A percentile compares a stretch with the other conserved stretches of the same genome.
phyloP scores from a whole-genome alignment of 305 asterid genomes.

The Solanum hybrid region DNA sequence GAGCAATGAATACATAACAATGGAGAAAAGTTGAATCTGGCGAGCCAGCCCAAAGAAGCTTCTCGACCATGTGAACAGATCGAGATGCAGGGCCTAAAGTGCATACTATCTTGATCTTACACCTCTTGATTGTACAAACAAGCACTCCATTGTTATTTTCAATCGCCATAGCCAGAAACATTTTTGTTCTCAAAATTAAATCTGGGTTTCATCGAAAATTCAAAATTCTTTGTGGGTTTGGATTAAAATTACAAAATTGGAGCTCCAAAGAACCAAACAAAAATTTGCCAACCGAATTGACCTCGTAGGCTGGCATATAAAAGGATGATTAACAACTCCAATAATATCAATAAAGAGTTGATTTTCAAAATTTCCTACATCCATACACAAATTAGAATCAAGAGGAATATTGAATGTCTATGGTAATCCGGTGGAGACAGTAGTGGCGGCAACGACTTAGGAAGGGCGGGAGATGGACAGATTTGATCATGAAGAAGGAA shows the following conservation, averaged over 20 bases:
- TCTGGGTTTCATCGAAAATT: background rate
- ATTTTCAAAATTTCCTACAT: background rate
- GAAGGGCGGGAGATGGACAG: background rate
- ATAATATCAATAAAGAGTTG: background rate
- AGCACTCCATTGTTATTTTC: background rate
- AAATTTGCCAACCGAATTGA: background rate
- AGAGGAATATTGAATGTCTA: background rate
- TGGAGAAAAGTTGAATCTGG: background rate
- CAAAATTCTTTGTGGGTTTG: background rate
- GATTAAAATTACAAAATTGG: background rate
- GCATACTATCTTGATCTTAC: background rate
- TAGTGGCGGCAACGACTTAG: background rate
- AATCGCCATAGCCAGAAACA: background rate
- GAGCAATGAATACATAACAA: background rate
- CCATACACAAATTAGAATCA: background rate
- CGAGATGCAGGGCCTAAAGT: background rate
- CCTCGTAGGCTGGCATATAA: background rate
- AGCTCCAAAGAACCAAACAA: background rate
- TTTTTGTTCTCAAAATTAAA: background rate
- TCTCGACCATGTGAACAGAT: background rate
- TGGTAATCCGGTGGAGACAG: background rate
- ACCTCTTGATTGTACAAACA: background rate
- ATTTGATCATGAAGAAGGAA: background rate
- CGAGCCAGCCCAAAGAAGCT: background rate
- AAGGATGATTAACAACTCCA: background rate